Base-by-base conservation (phyloP, 164 flowering plant species). In the Aristolochia californica region DNA sequence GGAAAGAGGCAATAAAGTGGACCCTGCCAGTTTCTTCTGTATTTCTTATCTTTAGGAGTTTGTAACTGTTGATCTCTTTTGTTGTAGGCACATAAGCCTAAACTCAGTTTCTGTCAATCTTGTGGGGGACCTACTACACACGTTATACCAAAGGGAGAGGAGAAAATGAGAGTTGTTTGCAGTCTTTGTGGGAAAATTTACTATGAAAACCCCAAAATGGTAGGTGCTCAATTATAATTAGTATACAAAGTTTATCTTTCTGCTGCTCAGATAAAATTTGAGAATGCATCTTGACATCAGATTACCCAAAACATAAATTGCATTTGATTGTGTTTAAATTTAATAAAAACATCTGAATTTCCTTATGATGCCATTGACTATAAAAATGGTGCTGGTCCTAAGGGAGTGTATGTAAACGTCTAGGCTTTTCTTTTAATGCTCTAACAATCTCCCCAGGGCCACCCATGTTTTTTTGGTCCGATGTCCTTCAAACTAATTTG, bases 191-290 rank as follows among this genome's bases (percentile, higher is more conserved):
- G 78, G 48, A 83, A 73, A 65, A 75, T 89, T 48, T 68, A 81
- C 24, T 93, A 93, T 68, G 87, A 87, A 75, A 93, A 93, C 66
- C 98, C 98, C 5, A 93, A 93, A 74, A 93, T 93, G 97, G 98
- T 93, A 45, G 22, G 45, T 21, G 34, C n/a, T 13, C 30, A 25
- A 47, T 27, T 58, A 2, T n/a, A n/a, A n/a, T n/a, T n/a, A 4
- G 26, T n/a, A 28, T 23, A 17, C 47, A 9, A 18, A 5, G 54
- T 51, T 22, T 51, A 27, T 30, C 22, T 47, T 47, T 55, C 14
- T n/a, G 7, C 57, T 55, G 28, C 9, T 30, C 34, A 21, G 13
- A 11, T 47, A 47, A 17, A 47, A 17, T 47, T 15, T 45, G 1
- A 16, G 8, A 0, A 17, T 34, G 40, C 10, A 12, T 2, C 40